phyloP scores from a whole-genome alignment of 495 filamentous ascomycete species.

The Talaromyces proteolyticus region DNA sequence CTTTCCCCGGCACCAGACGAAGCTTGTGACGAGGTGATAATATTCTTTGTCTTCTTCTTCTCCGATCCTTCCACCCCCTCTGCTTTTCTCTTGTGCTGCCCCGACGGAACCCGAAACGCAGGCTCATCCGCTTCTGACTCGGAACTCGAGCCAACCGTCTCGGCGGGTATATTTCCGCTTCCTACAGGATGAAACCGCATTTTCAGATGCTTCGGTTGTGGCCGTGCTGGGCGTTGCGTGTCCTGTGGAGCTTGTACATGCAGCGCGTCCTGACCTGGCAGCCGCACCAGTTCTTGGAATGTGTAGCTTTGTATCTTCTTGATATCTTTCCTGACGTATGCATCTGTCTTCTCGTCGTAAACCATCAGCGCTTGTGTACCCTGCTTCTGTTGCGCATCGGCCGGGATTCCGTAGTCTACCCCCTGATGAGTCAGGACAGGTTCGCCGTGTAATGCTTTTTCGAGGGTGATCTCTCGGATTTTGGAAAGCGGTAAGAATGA shows the following conservation, averaged over 20 bases:
- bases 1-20: neutral
- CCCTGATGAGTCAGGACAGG: constrained; percentile 34
- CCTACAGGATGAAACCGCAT: constrained; percentile 57
- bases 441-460: constrained; percentile 33
- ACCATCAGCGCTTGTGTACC: constrained; percentile 28
- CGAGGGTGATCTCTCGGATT: constrained; percentile 35
- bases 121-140: constrained; percentile 38
- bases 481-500: constrained; percentile 36
- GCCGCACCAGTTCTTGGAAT: constrained; percentile 36
- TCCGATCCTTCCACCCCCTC: constrained; percentile 28
- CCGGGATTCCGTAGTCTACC: constrained; percentile 39
- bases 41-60: constrained; percentile 45
- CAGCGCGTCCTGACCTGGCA: constrained; percentile 25
- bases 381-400: constrained; percentile 26
- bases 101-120: constrained; percentile 28
- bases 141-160: constrained; percentile 42
- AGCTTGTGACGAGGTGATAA: constrained; percentile 21
- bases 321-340: constrained; percentile 23
- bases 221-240: constrained; percentile 29
- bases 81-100: constrained; percentile 33
- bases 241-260: constrained; percentile 33
- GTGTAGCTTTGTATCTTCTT: constrained; percentile 34
- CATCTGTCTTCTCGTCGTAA: constrained; percentile 28
- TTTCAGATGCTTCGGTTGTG: constrained; percentile 51
- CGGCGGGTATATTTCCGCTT: constrained; percentile 34